phyloP scores from a whole-genome alignment of 768 basidiomycete species.

The Termitomyces sp. region DNA sequence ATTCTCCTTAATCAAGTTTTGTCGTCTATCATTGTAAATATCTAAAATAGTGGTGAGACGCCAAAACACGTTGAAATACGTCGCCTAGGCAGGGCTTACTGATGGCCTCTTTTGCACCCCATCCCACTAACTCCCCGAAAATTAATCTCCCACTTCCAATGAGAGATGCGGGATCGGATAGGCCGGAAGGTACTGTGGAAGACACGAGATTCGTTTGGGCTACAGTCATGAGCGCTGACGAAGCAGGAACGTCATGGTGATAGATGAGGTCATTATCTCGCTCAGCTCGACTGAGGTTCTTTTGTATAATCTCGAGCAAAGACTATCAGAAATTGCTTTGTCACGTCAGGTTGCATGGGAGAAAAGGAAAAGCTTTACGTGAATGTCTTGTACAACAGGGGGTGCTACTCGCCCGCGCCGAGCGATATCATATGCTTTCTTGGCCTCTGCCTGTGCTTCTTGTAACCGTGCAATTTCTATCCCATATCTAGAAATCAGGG shows the following conservation, averaged over 20 bases:
- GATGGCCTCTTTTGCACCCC: constrained; percentile 87
- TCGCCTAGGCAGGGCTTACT: constrained; percentile 46
- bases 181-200: constrained; percentile 47
- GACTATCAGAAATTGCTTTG: constrained; percentile 46
- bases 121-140: constrained; percentile 74
- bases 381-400: constrained; percentile 72
- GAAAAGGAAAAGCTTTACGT: constrained; percentile 47
- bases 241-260: constrained; percentile 79
- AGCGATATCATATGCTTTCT: constrained; percentile 66
- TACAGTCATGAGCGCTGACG: constrained; percentile 63
- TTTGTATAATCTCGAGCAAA: constrained; percentile 66
- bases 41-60: constrained; percentile 35
- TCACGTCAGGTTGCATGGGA: constrained; percentile 1
- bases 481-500: constrained; percentile 63
- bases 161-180: constrained; percentile 55
- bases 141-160: constrained; percentile 54
- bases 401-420: constrained; percentile 59
- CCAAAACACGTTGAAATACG: not conserved
- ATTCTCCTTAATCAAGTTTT: constrained; percentile 64
- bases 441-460: constrained; percentile 63
- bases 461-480: constrained; percentile 77
- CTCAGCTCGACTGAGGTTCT: constrained; percentile 65
- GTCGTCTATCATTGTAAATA: constrained; percentile 83
- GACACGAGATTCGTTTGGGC: constrained; percentile 65
- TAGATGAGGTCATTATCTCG: constrained; percentile 97